These are phyloP conservation scores for Gentiana straminea DNA, from an alignment of 257 asterid genomes.

Conservation along the genomic window DNA sequence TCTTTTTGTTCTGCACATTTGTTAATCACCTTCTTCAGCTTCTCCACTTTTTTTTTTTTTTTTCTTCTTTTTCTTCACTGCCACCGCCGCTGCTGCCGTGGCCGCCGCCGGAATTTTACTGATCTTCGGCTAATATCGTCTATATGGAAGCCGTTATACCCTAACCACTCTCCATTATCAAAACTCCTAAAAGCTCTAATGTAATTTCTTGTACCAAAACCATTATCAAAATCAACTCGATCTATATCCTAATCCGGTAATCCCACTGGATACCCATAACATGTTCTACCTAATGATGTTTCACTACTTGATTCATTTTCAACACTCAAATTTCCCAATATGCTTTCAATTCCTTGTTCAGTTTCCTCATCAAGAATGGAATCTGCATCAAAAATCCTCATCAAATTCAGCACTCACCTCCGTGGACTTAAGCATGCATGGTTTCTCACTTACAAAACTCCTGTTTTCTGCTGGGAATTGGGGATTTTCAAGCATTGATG, in stretches of 20 bases:
- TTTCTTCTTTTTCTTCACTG: constrained; percentile 26
- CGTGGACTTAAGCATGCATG: constrained; percentile 51
- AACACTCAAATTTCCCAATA: constrained; percentile 45
- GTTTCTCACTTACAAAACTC: constrained; percentile 19
- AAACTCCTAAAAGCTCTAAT: constrained; percentile 39
- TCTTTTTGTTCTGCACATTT: constrained; percentile 12
- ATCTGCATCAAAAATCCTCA: constrained; percentile 59
- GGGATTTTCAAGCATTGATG: constrained; percentile 21
- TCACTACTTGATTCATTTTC: constrained; percentile 16
- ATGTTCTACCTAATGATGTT: constrained; percentile 15
- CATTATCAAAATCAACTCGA: constrained; percentile 18
- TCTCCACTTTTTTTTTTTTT: constrained; percentile 26
- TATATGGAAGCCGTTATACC: constrained; percentile 44
- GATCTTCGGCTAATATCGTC: constrained; percentile 34
- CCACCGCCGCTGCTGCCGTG: not conserved
- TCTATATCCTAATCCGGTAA: constrained; percentile 29
- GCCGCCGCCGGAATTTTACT: constrained; percentile 5
- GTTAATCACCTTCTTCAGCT: not conserved
- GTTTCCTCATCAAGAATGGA: constrained; percentile 81
- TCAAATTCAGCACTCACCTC: constrained; percentile 19
- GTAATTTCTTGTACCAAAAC: constrained; percentile 35
- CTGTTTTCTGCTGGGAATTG: constrained; percentile 13
- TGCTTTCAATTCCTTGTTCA: constrained; percentile 75
- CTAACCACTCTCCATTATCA: constrained; percentile 64
- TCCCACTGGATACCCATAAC: constrained; percentile 80